Conservation (phyloP, 345 rosid genomes). For the Boechera stricta region DNA sequence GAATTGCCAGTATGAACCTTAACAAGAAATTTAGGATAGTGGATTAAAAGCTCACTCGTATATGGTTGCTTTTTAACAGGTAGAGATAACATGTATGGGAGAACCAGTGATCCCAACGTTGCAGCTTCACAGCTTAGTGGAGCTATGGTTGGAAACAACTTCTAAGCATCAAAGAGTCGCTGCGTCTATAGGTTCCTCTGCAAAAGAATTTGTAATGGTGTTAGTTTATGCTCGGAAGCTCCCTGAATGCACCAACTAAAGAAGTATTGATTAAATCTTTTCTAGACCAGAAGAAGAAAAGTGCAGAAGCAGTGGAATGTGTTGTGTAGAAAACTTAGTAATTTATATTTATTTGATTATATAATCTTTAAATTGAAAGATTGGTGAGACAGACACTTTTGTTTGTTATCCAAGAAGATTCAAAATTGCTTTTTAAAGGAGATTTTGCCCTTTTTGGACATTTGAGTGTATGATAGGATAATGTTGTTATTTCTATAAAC, state of each 20-base stretch:
- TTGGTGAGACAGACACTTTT: conserved; percentile 16
- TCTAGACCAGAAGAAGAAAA: neutral
- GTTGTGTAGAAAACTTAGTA: conserved; percentile 25
- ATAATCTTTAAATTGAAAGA: conserved; percentile 15
- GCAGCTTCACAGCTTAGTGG: conserved; percentile 70
- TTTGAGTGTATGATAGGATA: conserved; percentile 35
- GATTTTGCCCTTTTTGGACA: conserved; percentile 28
- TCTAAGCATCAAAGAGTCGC: conserved; percentile 61
- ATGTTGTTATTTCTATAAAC: conserved; percentile 37
- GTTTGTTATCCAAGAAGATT: conserved; percentile 24
- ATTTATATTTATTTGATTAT: neutral
- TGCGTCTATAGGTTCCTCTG: conserved; percentile 77
- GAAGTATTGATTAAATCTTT: conserved; percentile 4
- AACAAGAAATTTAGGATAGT: neutral
- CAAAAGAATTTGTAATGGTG: conserved; percentile 93
- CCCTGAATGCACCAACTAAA: conserved; percentile 42
- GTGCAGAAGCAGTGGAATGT: conserved; percentile 23
- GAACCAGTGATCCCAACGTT: conserved; percentile 72
- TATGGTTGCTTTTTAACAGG: conserved; percentile 47
- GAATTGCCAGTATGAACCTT: neutral
- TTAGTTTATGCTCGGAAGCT: conserved; percentile 71
- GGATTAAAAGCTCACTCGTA: neutral
- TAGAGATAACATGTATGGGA: conserved; percentile 89
- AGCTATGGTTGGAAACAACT: conserved; percentile 73
- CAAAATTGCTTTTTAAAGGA: conserved; percentile 15